Percentiles rank a stretch among this genome's conserved stretches.
Conservation (phyloP, 176 grass and related monocot species). For the Carex pumila region DNA sequence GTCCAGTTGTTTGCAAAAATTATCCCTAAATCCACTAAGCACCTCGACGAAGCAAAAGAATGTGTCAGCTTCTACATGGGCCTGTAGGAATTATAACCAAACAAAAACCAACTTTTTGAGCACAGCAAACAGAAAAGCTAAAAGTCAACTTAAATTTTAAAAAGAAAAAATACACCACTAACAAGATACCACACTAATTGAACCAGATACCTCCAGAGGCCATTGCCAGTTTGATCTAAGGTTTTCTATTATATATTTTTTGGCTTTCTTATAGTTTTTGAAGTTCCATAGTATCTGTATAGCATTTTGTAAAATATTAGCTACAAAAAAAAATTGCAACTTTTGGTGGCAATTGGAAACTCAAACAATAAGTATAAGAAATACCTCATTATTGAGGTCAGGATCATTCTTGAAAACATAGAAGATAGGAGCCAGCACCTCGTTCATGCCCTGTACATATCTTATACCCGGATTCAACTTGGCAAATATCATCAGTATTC, state of each 20-base stretch:
- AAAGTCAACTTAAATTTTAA: background rate
- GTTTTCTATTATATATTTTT: background rate
- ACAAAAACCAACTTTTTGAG: background rate
- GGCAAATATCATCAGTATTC: conserved; percentile 88
- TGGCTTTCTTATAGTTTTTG: background rate
- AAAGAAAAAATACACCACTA: background rate
- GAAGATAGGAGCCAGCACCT: conserved; percentile 86
- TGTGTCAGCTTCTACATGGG: conserved; percentile 56
- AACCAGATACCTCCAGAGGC: background rate
- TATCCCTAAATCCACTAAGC: conserved; percentile 86
- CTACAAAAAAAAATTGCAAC: background rate
- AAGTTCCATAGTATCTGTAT: background rate
- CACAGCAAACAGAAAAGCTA: background rate
- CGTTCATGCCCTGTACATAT: conserved; percentile 99
- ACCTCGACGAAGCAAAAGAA: conserved; percentile 96
- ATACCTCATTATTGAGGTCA: conserved; percentile 51
- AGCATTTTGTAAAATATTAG: background rate
- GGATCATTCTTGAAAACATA: conserved; percentile 94
- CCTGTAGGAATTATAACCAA: conserved; percentile 31
- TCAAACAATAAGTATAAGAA: conserved; percentile 9
- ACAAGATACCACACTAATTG: background rate
- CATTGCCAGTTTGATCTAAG: background rate
- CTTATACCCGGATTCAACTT: conserved; percentile 95
- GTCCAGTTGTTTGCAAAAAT: conserved; percentile 98
- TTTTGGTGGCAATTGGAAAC: background rate